These are phyloP conservation scores for Microbotryum lychnidis-dioicae DNA, from an alignment of 1,284 basidiomycete genomes.

Conservation along the genomic window DNA sequence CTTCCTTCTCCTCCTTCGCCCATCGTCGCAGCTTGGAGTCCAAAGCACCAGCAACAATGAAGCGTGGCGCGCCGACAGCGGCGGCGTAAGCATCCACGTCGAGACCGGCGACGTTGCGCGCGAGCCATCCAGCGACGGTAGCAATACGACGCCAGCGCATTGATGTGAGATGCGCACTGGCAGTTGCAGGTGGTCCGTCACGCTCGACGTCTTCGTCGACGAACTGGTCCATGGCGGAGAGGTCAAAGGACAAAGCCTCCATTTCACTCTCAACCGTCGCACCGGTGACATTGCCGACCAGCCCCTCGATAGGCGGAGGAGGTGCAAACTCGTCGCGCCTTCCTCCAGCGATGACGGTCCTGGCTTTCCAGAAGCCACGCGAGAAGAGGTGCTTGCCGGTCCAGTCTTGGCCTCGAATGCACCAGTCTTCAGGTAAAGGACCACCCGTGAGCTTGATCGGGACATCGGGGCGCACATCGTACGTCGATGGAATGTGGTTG, in stretches of 20 bases:
- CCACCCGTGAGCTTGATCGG: slow-evolving; percentile 44
- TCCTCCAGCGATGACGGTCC: neutral
- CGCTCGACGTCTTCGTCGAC: slow-evolving; percentile 46
- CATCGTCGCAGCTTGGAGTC: slow-evolving; percentile 61
- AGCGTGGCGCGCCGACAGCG: slow-evolving; percentile 7
- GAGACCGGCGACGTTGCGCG: slow-evolving; percentile 67
- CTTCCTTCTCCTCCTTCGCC: slow-evolving; percentile 59
- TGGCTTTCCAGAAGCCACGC: slow-evolving; percentile 70
- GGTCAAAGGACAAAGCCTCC: slow-evolving; percentile 62
- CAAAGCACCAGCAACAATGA: slow-evolving; percentile 56
- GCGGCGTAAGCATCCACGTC: slow-evolving; percentile 45
- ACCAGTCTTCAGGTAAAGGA: slow-evolving; percentile 90
- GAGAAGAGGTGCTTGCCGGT: slow-evolving; percentile 78
- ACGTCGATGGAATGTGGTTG: slow-evolving; percentile 36
- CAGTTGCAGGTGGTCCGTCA: slow-evolving; percentile 52
- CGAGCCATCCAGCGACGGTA: slow-evolving; percentile 62
- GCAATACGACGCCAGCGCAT: slow-evolving; percentile 64
- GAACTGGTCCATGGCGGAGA: slow-evolving; percentile 37
- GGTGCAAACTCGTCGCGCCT: neutral
- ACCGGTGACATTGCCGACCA: slow-evolving; percentile 16
- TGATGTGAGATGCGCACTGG: slow-evolving; percentile 48
- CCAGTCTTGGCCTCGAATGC: slow-evolving; percentile 91
- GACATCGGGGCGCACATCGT: slow-evolving; percentile 53
- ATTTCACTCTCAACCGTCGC: slow-evolving; percentile 54
- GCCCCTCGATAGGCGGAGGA: neutral